phyloP scores from a whole-genome alignment of 192 early-diverging fungal species.

The Ambispora gerdemannii region DNA sequence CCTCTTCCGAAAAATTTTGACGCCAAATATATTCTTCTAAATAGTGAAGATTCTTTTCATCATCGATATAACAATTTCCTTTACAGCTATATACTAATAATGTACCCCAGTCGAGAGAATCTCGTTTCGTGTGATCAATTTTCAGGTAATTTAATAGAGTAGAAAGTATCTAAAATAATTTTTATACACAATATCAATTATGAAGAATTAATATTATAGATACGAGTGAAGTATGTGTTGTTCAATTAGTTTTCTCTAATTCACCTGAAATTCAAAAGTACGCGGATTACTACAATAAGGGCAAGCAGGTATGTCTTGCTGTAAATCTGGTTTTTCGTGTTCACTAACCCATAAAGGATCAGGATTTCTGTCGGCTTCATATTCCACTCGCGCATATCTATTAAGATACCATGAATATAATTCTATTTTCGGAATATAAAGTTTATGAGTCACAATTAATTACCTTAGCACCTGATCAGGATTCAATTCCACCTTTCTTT shows the following conservation, averaged over 20 bases:
- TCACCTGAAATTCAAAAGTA: slow-evolving; percentile 88
- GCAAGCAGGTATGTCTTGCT: slow-evolving; percentile 62
- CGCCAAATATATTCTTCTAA: slow-evolving; percentile 65
- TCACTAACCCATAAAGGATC: slow-evolving; percentile 83
- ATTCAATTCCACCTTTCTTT: slow-evolving; percentile 69
- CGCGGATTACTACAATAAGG: slow-evolving; percentile 65
- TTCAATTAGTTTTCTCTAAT: not conserved
- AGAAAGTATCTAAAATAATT: slow-evolving; percentile 67
- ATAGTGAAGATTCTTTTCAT: slow-evolving; percentile 53
- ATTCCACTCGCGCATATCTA: slow-evolving; percentile 60
- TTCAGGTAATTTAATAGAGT: slow-evolving; percentile 78
- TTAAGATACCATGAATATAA: not conserved
- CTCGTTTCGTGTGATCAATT: slow-evolving; percentile 63
- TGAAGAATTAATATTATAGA: not conserved
- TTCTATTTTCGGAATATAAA: slow-evolving; percentile 23
- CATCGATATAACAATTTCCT: slow-evolving; percentile 63
- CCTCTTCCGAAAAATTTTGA: slow-evolving; percentile 84
- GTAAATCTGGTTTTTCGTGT: slow-evolving; percentile 50
- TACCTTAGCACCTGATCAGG: slow-evolving; percentile 88
- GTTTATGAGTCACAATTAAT: slow-evolving; percentile 19
- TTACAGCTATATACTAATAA: slow-evolving; percentile 85
- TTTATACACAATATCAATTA: not conserved
- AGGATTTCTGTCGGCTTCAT: slow-evolving; percentile 47
- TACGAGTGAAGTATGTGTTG: not conserved
- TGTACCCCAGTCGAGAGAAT: slow-evolving; percentile 90